Base-by-base conservation (phyloP, 306 rosid genomes). In the Medicago truncatula region DNA sequence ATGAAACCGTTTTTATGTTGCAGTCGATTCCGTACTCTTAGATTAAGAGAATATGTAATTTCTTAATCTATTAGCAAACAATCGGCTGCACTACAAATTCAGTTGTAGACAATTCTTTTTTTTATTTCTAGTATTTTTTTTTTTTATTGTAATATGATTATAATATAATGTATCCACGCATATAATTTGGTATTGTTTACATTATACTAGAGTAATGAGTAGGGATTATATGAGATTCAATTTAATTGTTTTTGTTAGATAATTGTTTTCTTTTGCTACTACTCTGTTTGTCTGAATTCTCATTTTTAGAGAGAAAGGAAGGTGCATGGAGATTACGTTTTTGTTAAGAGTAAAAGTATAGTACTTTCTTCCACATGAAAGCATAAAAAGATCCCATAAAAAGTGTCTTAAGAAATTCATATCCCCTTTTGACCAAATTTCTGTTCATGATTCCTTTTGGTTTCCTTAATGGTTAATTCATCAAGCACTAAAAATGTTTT, bases 201-300 rank as follows among this genome's bases (percentile, higher is more conserved):
- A 52, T 25, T 62, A 18, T 56, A 5, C 36, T 31, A 3, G 38
- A 34, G 38, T 34, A 38, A n/a, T 54, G 53, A 62, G 54, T 18
- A 40, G 70, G 71, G 71, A 58, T 70, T 74, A 81, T 78, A 40
- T 71, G 56, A n/a, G 28, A 73, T 65, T 77, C 64, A 14, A 41
- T 41, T 34, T 50, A 23, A 59, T 54, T 14, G 18, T 70, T 70
- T 50, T 18, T 31, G 62, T 9, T 9, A 15, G 53, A 17, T 44
- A n/a, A 21, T 21, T 23, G 12, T 56, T 5, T 47, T 56, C 13
- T 3, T 69, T 15, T 67, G 11, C 43, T 52, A 8, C 5, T 36
- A 57, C 21, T 62, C 46, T 74, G 64, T 47, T 80, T 80, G 58
- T 38, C 68, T 12, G 18, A 9, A 44, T 23, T 46, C 25, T 14